Base-by-base conservation (phyloP, 2,329 filamentous ascomycete genomes). In the Colletotrichum liriopes region DNA sequence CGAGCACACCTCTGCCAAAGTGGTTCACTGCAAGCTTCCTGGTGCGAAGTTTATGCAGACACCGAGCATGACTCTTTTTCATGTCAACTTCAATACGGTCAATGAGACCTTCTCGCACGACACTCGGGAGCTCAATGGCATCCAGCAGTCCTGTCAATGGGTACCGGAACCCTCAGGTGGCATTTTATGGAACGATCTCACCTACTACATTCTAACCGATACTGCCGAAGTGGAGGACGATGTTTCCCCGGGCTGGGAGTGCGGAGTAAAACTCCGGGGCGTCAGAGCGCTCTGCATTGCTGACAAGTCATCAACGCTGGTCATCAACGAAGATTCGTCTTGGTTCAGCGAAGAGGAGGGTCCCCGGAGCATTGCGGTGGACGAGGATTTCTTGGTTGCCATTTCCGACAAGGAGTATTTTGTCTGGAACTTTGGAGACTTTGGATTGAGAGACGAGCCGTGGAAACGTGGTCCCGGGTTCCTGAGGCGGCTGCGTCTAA, bases 171-270 rank as follows among this genome's bases (percentile, higher is more conserved):
- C 16, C 5, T 5, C 6, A 2, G 54, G 37, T 11, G 60, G 60
- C 2, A 16, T 35, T 5, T 4, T 20, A 26, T 78, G 74, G 65
- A 79, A 78, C 67, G 76, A 80, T 14, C 29, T 68, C 23, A 78
- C 79, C 3, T 82, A 80, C 65, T 55, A 74, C 1, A 65, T 78
- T 0, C 77, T 78, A 20, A 71, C 76, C 39, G 76, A 78, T 0
- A 73, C 74, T 1, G 55, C 29, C 62, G 0, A 16, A 70, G 5
- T 77, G 6, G 6, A 74, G n/a, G 41, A 66, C 4, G 75, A 80
- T 11, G 58, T 65, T 1, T 12, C 7, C 4, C 1, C 26, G 20
- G 26, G 5, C 9, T 60, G 52, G 54, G 59, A 37, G 29, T 9
- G 11, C 5, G 14, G 16, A 7, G 18, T 5, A 16, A 2, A 51